Base-by-base conservation (phyloP, 2,329 filamentous ascomycete species). In the Neofusicoccum ribis region DNA sequence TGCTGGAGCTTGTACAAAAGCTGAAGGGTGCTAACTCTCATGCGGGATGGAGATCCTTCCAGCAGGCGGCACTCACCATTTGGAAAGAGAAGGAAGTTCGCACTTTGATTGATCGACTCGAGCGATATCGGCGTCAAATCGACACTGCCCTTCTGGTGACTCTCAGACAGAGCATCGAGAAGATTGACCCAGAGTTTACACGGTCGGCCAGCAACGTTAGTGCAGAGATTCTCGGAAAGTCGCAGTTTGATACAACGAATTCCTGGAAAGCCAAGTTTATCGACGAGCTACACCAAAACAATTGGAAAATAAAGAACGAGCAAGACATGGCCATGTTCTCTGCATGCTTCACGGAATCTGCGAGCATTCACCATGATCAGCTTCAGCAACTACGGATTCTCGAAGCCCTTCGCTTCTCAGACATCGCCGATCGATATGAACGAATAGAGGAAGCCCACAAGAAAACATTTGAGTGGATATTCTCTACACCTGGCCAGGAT, bases 61-160 rank as follows among this genome's bases (percentile, higher is more conserved):
- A 51, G 27, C 27, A 39, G 31, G 51, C 51, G 9, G 23, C 49
- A 8, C 44, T 37, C 14, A 47, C 8, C 3, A 12, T 49, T 9
- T 39, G 34, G 62, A 44, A 27, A 54, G 46, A 58, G 31, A 27
- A 47, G 17, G 39, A 59, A 2, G 15, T 59, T 7, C 49, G 11
- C 6, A n/a, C 27, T 49, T 36, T 59, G 27, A 15, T n/a, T 43
- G 11, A 27, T 14, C 31, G 46, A 15, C 14, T 54, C 9, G 49
- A 49, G 17, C 31, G 63, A 20, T 58, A 61, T 7, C 14, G 36
- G 1, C 63, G 65, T 17, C 66, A 68, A 37, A 49, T 70, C 6
- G 63, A 70, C 41, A 68, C 65, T 2, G 46, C 56, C 3, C 44
- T 70, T 2, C 64, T 70, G 3, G 31, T 66, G 7, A 62, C 64